phyloP scores from a whole-genome alignment of 176 grass and related monocot species.

The Chloris gayana region DNA sequence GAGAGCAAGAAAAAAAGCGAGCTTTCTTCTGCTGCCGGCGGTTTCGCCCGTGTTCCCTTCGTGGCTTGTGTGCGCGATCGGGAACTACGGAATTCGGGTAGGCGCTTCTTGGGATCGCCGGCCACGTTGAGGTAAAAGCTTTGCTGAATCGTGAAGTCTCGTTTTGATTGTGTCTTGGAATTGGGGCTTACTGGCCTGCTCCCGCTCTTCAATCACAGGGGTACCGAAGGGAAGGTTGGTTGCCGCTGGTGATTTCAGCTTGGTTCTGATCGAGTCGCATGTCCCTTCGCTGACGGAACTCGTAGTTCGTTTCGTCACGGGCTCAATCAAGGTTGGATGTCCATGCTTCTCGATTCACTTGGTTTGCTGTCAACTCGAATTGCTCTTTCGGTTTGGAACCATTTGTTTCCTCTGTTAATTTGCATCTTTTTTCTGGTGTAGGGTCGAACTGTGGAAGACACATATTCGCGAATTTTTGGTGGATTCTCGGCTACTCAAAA shows the following conservation, averaged over 20 bases:
- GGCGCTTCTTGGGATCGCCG: neutral
- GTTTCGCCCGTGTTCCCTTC: conserved; percentile 19
- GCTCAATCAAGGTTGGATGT: neutral
- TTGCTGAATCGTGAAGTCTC: neutral
- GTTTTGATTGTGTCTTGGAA: neutral
- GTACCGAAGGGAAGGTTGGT: neutral
- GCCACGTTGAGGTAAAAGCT: conserved; percentile 30
- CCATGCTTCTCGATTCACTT: neutral
- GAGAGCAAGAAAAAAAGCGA: neutral
- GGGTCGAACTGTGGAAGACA: neutral
- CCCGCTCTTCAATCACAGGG: neutral
- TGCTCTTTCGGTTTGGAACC: neutral
- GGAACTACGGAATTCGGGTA: neutral
- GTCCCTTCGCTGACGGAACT: neutral
- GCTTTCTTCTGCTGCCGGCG: conserved; percentile 3
- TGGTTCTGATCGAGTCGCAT: neutral
- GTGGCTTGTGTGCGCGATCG: neutral
- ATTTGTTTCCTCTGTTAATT: neutral
- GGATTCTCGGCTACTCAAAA: conserved; percentile 8
- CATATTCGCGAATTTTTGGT: neutral
- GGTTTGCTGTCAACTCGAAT: neutral
- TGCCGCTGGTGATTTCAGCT: neutral
- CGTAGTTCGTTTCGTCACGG: neutral
- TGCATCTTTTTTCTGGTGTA: neutral
- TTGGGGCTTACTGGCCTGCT: neutral